phyloP scores from a whole-genome alignment of 2,329 filamentous ascomycete genomes.

The Incumbomyces delicatus region DNA sequence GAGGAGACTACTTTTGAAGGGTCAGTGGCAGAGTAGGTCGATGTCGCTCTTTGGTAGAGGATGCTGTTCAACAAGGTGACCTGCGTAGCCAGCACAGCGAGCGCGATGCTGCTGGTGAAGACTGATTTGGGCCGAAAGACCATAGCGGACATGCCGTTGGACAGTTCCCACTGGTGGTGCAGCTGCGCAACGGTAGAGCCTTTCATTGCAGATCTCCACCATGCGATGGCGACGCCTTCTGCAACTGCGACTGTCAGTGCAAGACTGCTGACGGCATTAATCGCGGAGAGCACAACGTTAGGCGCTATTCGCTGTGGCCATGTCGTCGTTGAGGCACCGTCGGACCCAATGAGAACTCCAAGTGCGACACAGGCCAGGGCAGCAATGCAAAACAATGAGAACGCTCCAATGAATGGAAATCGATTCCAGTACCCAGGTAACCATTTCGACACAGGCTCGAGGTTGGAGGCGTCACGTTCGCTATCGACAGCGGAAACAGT shows the following conservation, averaged over 20 bases:
- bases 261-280: constrained; percentile 8
- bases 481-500: neutral
- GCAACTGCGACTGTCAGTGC: constrained; percentile 5
- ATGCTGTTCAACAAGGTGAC: constrained; percentile 6
- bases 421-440: constrained; percentile 4
- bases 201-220: constrained; percentile 12
- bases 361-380: neutral
- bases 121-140: neutral
- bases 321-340: constrained; percentile 4
- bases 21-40: constrained; percentile 5
- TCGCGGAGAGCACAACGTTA: constrained; percentile 4
- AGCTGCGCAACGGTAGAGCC: constrained; percentile 10
- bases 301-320: constrained; percentile 7
- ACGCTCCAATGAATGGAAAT: constrained; percentile 7
- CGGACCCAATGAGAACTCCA: constrained; percentile 4
- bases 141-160: neutral
- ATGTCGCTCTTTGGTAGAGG: constrained; percentile 8
- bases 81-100: constrained; percentile 4
- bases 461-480: neutral
- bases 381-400: constrained; percentile 1
- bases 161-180: constrained; percentile 8
- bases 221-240: constrained; percentile 10
- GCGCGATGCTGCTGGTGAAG: constrained; percentile 8
- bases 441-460: constrained; percentile 7
- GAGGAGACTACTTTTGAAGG: neutral